Base-by-base conservation (phyloP, 495 filamentous ascomycete species). In the Neurospora hispaniola region DNA sequence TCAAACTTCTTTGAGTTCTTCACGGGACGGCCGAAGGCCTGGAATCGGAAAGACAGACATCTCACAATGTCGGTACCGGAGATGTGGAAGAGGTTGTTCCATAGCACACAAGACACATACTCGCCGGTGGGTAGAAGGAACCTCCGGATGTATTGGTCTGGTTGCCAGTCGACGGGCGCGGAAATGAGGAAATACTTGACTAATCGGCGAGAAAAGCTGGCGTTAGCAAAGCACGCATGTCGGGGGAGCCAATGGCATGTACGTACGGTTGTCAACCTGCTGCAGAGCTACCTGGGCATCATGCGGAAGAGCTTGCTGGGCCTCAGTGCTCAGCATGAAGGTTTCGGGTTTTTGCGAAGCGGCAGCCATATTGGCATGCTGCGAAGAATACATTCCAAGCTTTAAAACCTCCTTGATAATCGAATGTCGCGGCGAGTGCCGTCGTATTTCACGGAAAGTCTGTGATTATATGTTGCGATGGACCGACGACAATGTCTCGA, bases 1-100 rank as follows among this genome's bases (percentile, higher is more conserved):
- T 99, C 96, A 81, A 99, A 99, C 82, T 99, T 99, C 85, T 99
- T 99, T 42, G 96, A 96, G 85, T 99, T 99, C 88, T 98, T 98
- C 44, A 99, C 96, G 4, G 96, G 96, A 48, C 96, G 93, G 72
- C 96, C 96, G 76, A 99, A 99, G 62, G 96, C 96, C 82, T 98
- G 95, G 85, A 99, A 99, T 79, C 96, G 90, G 85, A 99, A 99
- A 31, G 96, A 96, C 42, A 99, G 90, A 77, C 96, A 98, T 88
- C 96, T 90, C 70, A 99, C 96, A 77, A 99, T 99, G 82, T 99
- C 96, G 74, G 96, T 99, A 74, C 96, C 96, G 42, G 96, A 98
- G 76, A 99, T 96, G 84, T 99, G 96, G 82, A 98, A 99, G 76
- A 99, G 92, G 80, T 97, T 98, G 85, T 93, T 98, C 80, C 96